phyloP scores from a whole-genome alignment of 306 rosid species.

The Inga laurina region DNA sequence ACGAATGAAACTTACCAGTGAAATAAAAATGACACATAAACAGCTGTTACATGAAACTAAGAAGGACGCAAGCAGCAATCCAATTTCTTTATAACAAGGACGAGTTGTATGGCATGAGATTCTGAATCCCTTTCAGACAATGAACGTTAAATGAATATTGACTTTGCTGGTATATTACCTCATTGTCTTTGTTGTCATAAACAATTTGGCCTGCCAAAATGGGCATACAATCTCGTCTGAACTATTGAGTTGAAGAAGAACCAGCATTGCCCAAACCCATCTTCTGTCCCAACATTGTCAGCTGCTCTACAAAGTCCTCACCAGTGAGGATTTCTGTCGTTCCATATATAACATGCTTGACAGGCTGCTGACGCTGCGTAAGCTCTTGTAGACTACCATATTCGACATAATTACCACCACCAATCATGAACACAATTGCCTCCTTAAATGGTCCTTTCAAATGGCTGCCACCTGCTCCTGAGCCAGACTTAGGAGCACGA shows the following conservation, averaged over 20 bases:
- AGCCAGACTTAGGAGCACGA: slow-evolving; percentile 79
- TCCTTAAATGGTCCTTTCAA: slow-evolving; percentile 94
- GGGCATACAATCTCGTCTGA: slow-evolving; percentile 20
- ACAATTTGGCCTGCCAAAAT: slow-evolving; percentile 26
- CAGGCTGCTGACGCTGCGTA: slow-evolving; percentile 75
- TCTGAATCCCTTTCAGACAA: slow-evolving; percentile 32
- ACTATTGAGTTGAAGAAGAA: slow-evolving; percentile 63
- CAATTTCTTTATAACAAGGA: slow-evolving; percentile 37
- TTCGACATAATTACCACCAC: slow-evolving; percentile 95
- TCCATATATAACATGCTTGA: slow-evolving; percentile 85
- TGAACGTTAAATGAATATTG: slow-evolving; percentile 26
- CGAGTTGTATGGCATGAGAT: slow-evolving; percentile 18
- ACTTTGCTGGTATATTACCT: slow-evolving; percentile 23
- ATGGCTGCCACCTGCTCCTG: slow-evolving; percentile 73
- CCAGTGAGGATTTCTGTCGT: slow-evolving; percentile 93
- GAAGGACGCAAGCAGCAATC: slow-evolving; percentile 28
- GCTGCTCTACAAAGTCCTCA: slow-evolving; percentile 90
- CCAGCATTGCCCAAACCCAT: slow-evolving; percentile 78
- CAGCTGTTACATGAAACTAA: slow-evolving; percentile 27
- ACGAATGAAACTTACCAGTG: slow-evolving; percentile 26
- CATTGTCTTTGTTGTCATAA: slow-evolving; percentile 34
- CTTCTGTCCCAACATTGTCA: slow-evolving; percentile 78
- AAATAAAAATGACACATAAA: slow-evolving; percentile 33
- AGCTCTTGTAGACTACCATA: slow-evolving; percentile 90
- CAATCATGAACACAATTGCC: slow-evolving; percentile 93